phyloP scores from a whole-genome alignment of 2,329 filamentous ascomycete genomes.

The Incumbomyces delicatus region DNA sequence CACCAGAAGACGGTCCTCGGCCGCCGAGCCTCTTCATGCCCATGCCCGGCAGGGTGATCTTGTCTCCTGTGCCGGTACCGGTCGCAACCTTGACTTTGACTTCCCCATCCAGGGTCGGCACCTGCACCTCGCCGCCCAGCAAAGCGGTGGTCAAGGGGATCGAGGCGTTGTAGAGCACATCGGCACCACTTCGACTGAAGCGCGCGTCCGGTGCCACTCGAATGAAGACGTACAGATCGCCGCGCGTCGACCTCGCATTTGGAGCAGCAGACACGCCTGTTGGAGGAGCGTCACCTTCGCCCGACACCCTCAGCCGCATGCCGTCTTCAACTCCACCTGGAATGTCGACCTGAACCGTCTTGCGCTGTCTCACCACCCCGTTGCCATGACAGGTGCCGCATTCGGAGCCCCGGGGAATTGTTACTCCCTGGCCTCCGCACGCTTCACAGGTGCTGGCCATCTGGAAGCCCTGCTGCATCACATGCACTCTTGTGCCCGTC shows the following conservation, averaged over 20 bases:
- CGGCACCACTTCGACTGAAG: conserved; percentile 77
- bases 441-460: conserved; percentile 80
- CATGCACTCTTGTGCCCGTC: conserved; percentile 75
- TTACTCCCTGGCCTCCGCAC: conserved; percentile 69
- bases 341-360: conserved; percentile 80
- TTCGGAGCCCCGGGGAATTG: conserved; percentile 68
- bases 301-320: conserved; percentile 77
- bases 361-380: conserved; percentile 72
- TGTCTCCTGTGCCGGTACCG: conserved; percentile 86
- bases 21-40: conserved; percentile 80
- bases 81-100: conserved; percentile 86
- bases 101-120: conserved; percentile 83
- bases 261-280: conserved; percentile 60
- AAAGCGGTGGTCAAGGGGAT: conserved; percentile 89
- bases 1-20: conserved; percentile 60
- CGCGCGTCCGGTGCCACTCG: conserved; percentile 80
- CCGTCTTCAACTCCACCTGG: conserved; percentile 93
- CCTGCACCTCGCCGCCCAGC: conserved; percentile 76
- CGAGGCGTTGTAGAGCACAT: conserved; percentile 84
- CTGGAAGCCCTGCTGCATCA: conserved; percentile 88
- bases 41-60: conserved; percentile 77
- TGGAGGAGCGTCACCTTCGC: conserved; percentile 76
- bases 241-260: conserved; percentile 56
- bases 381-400: conserved; percentile 72
- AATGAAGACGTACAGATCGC: conserved; percentile 87